Evolutionary conservation across 805 yeast species (phyloP), one percentile per base, ranked within the genome.

Genomic region (Wickerhamiella shivajii): DNA sequence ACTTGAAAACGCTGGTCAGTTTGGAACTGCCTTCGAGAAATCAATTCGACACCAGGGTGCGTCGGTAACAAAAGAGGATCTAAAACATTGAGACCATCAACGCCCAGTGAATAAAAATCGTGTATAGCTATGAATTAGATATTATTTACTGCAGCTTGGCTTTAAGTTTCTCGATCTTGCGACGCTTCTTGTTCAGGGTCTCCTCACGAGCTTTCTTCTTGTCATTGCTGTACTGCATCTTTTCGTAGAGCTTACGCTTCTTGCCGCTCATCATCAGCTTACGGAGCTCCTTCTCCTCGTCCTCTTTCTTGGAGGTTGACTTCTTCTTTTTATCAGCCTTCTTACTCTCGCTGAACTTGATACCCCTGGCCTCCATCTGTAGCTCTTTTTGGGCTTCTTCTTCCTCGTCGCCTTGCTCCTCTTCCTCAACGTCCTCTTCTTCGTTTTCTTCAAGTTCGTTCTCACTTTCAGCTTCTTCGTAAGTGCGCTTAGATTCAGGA

Each of bases 231-330:
- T 81, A 75, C 62, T 83, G 90, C 93, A 87, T 81, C 74, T 79
- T 79, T 64, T 78, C 78, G 67, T 90, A 90, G 44, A 85, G 65
- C 57, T 80, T 81, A 66, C 84, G 79, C 63, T 87, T 93, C 60
- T 87, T 90, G 64, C 84, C 84, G 47, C 87, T 70, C 98, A 90
- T 87, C 98, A 90, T 87, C 52, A 84, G 81, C 75, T 74, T 74
- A 65, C 80, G 80, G 63, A 87, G 71, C 44, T 85, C 90, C 62
- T 81, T 80, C 56, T 84, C 96, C 61, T 77, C 85, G 18, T 53
- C 53, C 27, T 61, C 71, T 42, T 72, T 77, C 9, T 27, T 9
- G 40, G 64, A 69, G 50, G 61, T 37, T 29, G 36, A 30, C 28
- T 39, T 27, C 33, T 41, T 25, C 29, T 37, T 37, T 52, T 57